Conservation (phyloP, 805 yeast genomes). For the Lipomyces starkeyi region DNA sequence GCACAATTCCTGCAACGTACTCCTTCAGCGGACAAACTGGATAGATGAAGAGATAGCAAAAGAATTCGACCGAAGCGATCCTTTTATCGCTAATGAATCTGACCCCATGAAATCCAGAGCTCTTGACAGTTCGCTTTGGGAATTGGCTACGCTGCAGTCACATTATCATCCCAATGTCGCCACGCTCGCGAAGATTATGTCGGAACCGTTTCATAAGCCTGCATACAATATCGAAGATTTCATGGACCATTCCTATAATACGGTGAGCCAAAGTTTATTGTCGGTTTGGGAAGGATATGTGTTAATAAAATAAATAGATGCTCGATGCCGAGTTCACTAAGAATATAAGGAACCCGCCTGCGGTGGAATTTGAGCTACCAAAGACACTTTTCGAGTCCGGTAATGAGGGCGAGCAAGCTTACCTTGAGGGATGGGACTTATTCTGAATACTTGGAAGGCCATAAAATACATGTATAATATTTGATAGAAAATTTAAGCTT, state of each 20-base stretch:
- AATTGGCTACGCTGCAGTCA: slow-evolving; percentile 72
- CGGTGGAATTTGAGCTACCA: slow-evolving; percentile 71
- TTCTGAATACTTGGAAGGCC: neutral
- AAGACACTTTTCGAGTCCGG: slow-evolving; percentile 42
- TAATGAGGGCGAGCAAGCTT: slow-evolving; percentile 47
- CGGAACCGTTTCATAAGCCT: slow-evolving; percentile 88
- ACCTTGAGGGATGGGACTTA: slow-evolving; percentile 27
- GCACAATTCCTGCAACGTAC: slow-evolving; percentile 92
- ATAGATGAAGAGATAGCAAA: slow-evolving; percentile 20
- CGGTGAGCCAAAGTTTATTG: slow-evolving; percentile 50
- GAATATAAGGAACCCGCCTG: slow-evolving; percentile 53
- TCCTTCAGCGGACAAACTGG: slow-evolving; percentile 62
- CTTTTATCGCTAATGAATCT: slow-evolving; percentile 64
- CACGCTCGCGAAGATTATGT: slow-evolving; percentile 82
- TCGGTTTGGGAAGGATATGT: slow-evolving; percentile 62
- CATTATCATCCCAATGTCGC: slow-evolving; percentile 98
- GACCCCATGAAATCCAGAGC: slow-evolving; percentile 86
- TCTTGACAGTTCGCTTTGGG: slow-evolving; percentile 89
- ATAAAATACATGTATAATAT: neutral
- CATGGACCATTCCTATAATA: slow-evolving; percentile 86
- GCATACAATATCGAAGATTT: slow-evolving; percentile 92
- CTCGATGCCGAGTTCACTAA: slow-evolving; percentile 57
- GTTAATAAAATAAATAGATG: slow-evolving; percentile 44
- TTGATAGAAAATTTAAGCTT: neutral
- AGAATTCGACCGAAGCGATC: slow-evolving; percentile 53